Evolutionary conservation across 345 rosid genomes (phyloP), one percentile per base, ranked within the genome.

Genomic region (Hibiscus tridactylites): DNA sequence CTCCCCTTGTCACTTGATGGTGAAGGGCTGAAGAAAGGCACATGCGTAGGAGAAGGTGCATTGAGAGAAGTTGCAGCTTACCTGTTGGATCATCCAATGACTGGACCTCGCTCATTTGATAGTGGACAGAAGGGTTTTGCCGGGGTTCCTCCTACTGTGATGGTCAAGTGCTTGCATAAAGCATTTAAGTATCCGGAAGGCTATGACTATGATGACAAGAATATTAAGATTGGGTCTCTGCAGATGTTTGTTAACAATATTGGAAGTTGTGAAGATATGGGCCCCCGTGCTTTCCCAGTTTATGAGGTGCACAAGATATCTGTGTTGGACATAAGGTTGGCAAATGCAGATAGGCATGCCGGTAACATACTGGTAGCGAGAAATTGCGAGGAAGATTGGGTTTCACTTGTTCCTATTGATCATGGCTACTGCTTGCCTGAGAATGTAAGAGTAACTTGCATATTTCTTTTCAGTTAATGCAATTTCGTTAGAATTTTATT

Each of bases 391-490:
- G 37, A 35, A 35, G 7, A 5, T 35, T 5, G 6, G 37, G 37
- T 35, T 35, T 35, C 37, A 35, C 37, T 35, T 58, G 81, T 81
- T 80, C 98, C 96, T 42, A 89, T 92, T 28, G 98, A 92, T 74
- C 98, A 92, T 73, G 98, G 96, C 62, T 92, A 90, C 78, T 88
- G 96, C 88, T 77, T 92, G 61, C 96, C 98, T 31, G 88, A 88
- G 62, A 90, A 79, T 59, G 96, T 87, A 76, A 85, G 88, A 72
- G 10, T 68, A 57, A 54, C 6, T 73, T 37, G 44, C 17, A 12
- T 65, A 17, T 53, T 78, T 54, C 42, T 65, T 16, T 52, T 24
- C 44, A 59, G 39, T 56, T 61, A 29, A 50, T 56, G 42, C 47
- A 10, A 49, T 63, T 62, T 28, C 13, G 4, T 65, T 54, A 61